Base-by-base conservation (phyloP, 2,329 filamentous ascomycete genomes). In the Chalaropsis thielavioides region DNA sequence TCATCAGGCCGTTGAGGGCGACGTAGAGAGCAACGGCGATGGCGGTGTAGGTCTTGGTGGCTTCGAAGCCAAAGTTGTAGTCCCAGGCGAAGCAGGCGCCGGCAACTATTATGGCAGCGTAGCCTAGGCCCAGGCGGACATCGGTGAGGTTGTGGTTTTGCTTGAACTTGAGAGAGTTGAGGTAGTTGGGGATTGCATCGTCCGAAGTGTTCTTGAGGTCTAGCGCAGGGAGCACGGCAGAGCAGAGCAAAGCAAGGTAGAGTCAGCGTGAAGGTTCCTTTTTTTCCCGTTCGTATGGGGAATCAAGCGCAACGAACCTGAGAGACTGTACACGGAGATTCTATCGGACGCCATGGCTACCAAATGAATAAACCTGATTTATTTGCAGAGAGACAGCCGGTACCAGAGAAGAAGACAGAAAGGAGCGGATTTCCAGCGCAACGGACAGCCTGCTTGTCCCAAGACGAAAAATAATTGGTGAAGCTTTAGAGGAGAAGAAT, bases 171-270 rank as follows among this genome's bases (percentile, higher is more conserved):
- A 97, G 85, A 40, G 85, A 89, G 76, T 90, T 92, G 68, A 99
- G 85, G 79, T 97, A 97, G 77, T 94, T 91, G 67, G 89, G 85
- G 67, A 99, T 86, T 66, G 92, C 90, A 77, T 99, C 94, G 78
- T 99, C 94, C 69, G 89, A 90, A 46, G 92, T 95, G 78, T 94
- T 95, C 77, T 97, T 97, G 69, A 99, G 87, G 74, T 97, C 94
- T 95, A 73, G 24, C 40, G 54, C 64, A 24, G 51, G 35, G 35
- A 43, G 63, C 6, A 40, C 15, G 31, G 17, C 22, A 35, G 40
- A 15, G 22, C 8, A 51, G 40, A 40, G 62, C 3, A 1, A 17
- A 54, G 59, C 22, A 41, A 22, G 58, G 59, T 43, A 44, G 38
- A 31, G 35, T 67, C 24, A 62, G 61, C 58, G 61, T 35, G 60